Evolutionary conservation across 179 eudicot genomes (phyloP).

Genomic region (Spergularia azorica): DNA sequence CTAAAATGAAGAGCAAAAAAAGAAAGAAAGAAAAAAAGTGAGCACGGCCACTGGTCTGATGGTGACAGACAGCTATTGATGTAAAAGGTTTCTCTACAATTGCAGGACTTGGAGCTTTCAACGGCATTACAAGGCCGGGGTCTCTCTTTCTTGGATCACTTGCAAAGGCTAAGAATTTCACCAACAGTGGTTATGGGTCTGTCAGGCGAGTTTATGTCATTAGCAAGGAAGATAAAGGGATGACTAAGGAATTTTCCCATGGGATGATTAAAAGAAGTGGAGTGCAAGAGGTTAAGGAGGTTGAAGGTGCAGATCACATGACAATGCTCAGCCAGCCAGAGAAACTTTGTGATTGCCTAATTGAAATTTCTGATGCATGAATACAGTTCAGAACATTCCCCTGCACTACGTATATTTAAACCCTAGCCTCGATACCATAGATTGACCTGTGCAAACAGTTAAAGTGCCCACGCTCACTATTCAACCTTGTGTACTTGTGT

Average conservation of each 20-base stretch:
- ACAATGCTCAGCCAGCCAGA: slow-evolving; percentile 46
- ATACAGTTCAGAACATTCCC: not conserved
- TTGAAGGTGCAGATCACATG: slow-evolving; percentile 50
- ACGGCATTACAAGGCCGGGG: slow-evolving; percentile 33
- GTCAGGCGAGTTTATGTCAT: slow-evolving; percentile 33
- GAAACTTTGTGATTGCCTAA: slow-evolving; percentile 26
- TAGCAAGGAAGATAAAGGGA: slow-evolving; percentile 36
- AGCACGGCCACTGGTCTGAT: no score
- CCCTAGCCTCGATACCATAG: no score
- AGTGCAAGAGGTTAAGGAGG: slow-evolving; percentile 38
- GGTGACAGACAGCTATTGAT: no score
- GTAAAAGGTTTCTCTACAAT: not conserved
- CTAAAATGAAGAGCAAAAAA: not conserved
- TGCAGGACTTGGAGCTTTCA: slow-evolving; percentile 43
- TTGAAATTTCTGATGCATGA: slow-evolving; percentile 29
- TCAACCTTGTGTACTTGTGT: no score
- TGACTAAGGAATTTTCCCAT: slow-evolving; percentile 26
- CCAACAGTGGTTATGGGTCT: slow-evolving; percentile 40
- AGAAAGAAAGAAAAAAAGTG: no score
- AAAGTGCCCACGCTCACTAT: no score
- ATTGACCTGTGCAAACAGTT: no score
- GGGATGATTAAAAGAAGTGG: slow-evolving; percentile 41
- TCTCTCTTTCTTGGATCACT: slow-evolving; percentile 31
- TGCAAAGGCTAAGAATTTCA: slow-evolving; percentile 30
- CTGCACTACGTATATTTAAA: no score